Evolutionary conservation across 257 asterid species (phyloP), one percentile per base, ranked within the genome.

Genomic region (Solanum phureja): DNA sequence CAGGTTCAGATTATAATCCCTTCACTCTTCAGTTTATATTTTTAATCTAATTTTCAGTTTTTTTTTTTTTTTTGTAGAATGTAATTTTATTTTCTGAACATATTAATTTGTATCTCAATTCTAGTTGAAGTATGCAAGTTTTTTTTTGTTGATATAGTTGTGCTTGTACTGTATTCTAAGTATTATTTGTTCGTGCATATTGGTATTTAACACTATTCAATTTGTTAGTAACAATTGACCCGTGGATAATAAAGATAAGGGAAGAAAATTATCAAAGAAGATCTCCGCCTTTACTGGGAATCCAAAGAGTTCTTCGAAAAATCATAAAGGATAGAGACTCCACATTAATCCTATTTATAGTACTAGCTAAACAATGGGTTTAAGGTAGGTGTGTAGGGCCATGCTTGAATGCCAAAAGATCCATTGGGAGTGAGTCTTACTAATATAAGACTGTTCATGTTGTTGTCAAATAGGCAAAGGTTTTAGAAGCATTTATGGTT

Each of bases 1-100:
- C 91, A 92, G 99, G 99, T 96, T 83, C 58, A 21, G n/a, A 27
- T 72, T 87, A 24, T 49, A 35, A 16, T 19, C 8, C 2, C 1
- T 19, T 49, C 6, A 60, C 58, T 46, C 56, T 89, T 64, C 18
- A n/a, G 12, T 86, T 83, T 46, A 46, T 46, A 46, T 46, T 37
- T 58, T 40, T 58, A 7, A 3, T 76, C 33, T 40, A 11, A 2
- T 76, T 40, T 2, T 40, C 56, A 38, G 35, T 76, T 3, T 38
- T n/a, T 75, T 11, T 34, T 5, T n/a, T 37, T 11, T 11, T 75
- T 11, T 34, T 5, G 38, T 29, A 29, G 11, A 75, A 75, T 38
- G 58, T 34, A 68, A 68, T 27, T 68, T 68, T 27, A 68, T 68
- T 68, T 8, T 68, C 19, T 68, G 75, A 68, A 6, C 19, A 7